Base-by-base conservation (phyloP, 177 flowering plant genomes). In the Vitis hybrid region DNA sequence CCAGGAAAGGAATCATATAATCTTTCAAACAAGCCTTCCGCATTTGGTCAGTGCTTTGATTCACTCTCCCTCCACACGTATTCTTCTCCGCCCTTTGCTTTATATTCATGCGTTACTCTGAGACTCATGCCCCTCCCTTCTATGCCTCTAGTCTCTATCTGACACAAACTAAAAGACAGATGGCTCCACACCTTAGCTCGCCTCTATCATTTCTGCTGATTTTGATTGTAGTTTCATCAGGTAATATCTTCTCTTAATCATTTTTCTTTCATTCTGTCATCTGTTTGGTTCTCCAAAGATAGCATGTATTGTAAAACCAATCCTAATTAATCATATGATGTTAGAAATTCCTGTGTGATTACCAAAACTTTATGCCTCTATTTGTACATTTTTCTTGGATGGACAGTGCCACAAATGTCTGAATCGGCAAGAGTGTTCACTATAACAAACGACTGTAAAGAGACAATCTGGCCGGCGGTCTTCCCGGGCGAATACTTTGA, bases 381-480 rank as follows among this genome's bases (percentile, higher is more conserved):
- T 30, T 30, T 30, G 32, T 30, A 30, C 32, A 30, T 34, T 6
- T 34, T 62, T 40, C 45, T 34, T 17, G 19, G 61, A 50, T 50
- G 57, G n/a, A 15, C 76, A 88, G 87, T 81, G 54, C 52, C 72
- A 60, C 74, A 65, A 71, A 2, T 34, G 26, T 69, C 75, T 0
- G 83, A 87, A 63, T 63, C 79, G 2, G 84, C 89, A 1, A 71
- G 98, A 73, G 65, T 84, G 5, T 95, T 95, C 81, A 95, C 99
- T 34, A 77, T 95, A 4, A 65, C 80, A 64, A 95, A 95, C 83
- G 64, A 77, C 58, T 95, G 99, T 89, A 73, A 83, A 12, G 83
- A 80, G 54, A 87, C 90, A 62, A 77, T 95, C 19, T 95, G 98
- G 99, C 98, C 98, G 0, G 99, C 79, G 1, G 72, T 88, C 18